Conservation (phyloP, 352 stramenopile genomes). For the Plasmopara halstedii region DNA sequence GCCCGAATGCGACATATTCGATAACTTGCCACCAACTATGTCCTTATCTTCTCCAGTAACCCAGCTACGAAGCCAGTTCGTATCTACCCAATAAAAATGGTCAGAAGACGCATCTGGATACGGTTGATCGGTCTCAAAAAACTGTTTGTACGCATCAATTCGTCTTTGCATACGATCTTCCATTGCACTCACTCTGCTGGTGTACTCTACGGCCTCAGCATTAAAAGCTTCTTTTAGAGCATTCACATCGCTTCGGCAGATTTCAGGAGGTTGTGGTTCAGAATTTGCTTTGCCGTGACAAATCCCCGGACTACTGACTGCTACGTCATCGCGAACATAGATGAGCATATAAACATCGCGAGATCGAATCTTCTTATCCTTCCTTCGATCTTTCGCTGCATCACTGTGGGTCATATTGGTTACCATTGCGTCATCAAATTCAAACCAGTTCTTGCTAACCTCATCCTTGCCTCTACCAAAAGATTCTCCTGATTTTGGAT, state of each 20-base stretch:
- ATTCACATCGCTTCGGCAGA: slow-evolving; percentile 39
- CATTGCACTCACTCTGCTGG: slow-evolving; percentile 30
- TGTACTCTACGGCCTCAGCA: slow-evolving; percentile 39
- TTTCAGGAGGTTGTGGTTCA: slow-evolving; percentile 19
- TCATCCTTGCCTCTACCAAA: slow-evolving; percentile 3
- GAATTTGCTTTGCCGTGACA: background rate
- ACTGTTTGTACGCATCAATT: slow-evolving; percentile 45
- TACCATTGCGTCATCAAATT: slow-evolving; percentile 80
- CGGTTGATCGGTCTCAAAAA: slow-evolving; percentile 49
- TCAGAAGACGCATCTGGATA: slow-evolving; percentile 24
- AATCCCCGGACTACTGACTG: background rate
- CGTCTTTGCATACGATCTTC: slow-evolving; percentile 45
- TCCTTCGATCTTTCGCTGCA: slow-evolving; percentile 28
- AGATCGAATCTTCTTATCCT: slow-evolving; percentile 55
- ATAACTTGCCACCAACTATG: background rate
- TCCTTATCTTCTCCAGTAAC: slow-evolving; percentile 44
- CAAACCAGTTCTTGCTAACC: slow-evolving; percentile 48
- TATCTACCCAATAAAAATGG: slow-evolving; percentile 68
- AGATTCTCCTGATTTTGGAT: slow-evolving; percentile 24
- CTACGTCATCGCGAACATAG: slow-evolving; percentile 46
- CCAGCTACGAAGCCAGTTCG: slow-evolving; percentile 52
- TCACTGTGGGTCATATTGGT: slow-evolving; percentile 31
- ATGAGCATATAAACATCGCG: slow-evolving; percentile 85
- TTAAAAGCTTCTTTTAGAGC: slow-evolving; percentile 47
- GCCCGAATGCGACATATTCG: slow-evolving; percentile 5